Base-by-base conservation (phyloP, 495 filamentous ascomycete genomes). In the Penicillium parvum region DNA sequence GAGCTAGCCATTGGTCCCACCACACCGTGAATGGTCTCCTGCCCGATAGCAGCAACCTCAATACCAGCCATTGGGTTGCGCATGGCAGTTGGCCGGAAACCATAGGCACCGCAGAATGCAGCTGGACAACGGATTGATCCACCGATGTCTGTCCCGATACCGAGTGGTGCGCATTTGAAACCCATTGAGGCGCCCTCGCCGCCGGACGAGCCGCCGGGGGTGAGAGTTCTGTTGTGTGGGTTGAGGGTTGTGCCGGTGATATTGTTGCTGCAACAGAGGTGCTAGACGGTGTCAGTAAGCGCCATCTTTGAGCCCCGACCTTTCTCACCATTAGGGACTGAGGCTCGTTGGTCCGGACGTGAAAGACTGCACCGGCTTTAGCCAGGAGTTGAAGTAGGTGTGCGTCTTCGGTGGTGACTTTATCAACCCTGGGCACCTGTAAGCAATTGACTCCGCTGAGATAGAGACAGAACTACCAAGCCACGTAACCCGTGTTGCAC, bases 131-230 rank as follows among this genome's bases (percentile, higher is more conserved):
- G 63, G 12, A 84, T 76, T 4, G 74, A 79, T 5, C 83, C 84
- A 3, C 84, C 84, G 15, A 79, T 77, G 19, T 83, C 77, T 9
- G 80, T 83, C 0, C 83, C 84, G 37, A 88, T 76, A 1, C 84
- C 85, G 3, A 88, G 57, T 17, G 76, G 69, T 8, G 73, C 73
- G 9, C 83, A 84, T 28, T 72, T 66, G 38, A 86, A 71, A 3
- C 71, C 80, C 28, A 83, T 61, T 8, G 86, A 69, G 1, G 79
- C 84, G 2, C 75, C 82, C 58, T 89, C 85, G 17, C 85, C 85
- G 7, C 83, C 83, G 0, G 79, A 79, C 2, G 76, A 81, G 1
- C 83, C 83, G 2, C 84, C 84, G 0, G 75, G 54, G 0, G 75
- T 81, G 2, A 74, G 64, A 1, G 60, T 68, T 3, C 64, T 71